Evolutionary conservation across 2,329 filamentous ascomycete species (phyloP).

Genomic region (Fusarium keratoplasticum): DNA sequence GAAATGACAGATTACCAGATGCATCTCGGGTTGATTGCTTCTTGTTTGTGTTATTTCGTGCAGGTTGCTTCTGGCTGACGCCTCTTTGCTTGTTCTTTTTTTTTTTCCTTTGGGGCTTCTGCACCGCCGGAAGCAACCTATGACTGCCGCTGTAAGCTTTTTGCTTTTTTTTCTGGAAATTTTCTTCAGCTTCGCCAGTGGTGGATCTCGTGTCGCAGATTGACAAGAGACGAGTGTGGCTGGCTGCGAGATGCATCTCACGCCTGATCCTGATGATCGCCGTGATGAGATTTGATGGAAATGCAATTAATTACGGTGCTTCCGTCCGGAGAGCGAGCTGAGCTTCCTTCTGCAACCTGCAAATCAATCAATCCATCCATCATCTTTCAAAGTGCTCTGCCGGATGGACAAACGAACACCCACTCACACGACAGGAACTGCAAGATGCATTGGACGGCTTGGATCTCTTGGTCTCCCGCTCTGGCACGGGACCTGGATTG

Average conservation of each 20-base stretch:
- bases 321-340: not conserved
- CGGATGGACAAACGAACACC: not conserved
- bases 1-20: slow-evolving; percentile 3
- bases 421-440: not conserved
- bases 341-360: not conserved
- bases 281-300: slow-evolving; percentile 2
- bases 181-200: slow-evolving; percentile 25
- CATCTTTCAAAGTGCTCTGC: not conserved
- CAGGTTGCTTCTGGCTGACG: slow-evolving; percentile 17
- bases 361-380: not conserved
- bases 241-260: slow-evolving; percentile 9
- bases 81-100: slow-evolving; percentile 23
- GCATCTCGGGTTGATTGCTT: slow-evolving; percentile 7
- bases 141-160: slow-evolving; percentile 22
- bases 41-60: slow-evolving; percentile 21
- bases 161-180: slow-evolving; percentile 44
- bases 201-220: slow-evolving; percentile 26
- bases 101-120: slow-evolving; percentile 6
- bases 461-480: not conserved
- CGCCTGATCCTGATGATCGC: not conserved
- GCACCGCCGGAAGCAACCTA: not conserved
- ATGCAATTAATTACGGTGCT: not conserved
- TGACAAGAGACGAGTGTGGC: slow-evolving; percentile 8
- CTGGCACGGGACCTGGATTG: slow-evolving; percentile 2
- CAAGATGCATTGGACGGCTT: not conserved